Evolutionary conservation across 225 moss, liverwort and hornwort species (phyloP).

Genomic region (Physcomitrium patens): DNA sequence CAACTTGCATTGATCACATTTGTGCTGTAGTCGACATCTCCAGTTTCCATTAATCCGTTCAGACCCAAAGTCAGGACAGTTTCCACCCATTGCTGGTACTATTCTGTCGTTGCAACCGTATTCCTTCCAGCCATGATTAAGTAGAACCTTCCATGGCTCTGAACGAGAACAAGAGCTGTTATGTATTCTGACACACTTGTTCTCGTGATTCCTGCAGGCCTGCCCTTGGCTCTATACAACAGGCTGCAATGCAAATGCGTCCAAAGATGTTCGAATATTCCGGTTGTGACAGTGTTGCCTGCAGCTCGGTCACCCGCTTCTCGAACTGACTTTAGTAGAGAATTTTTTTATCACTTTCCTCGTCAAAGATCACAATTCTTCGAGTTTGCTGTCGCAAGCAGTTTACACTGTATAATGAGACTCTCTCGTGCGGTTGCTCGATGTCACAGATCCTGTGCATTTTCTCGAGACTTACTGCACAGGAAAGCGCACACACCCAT

Average conservation of each 20-base stretch:
- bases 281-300: conserved; percentile 76
- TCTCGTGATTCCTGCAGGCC: conserved; percentile 73
- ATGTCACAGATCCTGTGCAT: background rate
- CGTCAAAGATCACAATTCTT: conserved; percentile 36
- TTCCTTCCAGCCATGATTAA: conserved; percentile 75
- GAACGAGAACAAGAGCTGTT: conserved; percentile 59
- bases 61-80: conserved; percentile 55
- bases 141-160: conserved; percentile 76
- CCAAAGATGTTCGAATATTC: conserved; percentile 69
- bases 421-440: background rate
- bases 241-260: conserved; percentile 53
- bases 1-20: conserved; percentile 61
- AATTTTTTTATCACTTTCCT: conserved; percentile 53
- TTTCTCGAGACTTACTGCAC: background rate
- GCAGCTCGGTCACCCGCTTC: conserved; percentile 64
- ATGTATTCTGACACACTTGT: conserved; percentile 62
- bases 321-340: conserved; percentile 25
- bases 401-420: background rate
- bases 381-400: background rate
- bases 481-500: background rate
- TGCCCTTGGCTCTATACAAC: conserved; percentile 65
- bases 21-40: conserved; percentile 75
- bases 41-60: conserved; percentile 71
- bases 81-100: conserved; percentile 72
- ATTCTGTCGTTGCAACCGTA: conserved; percentile 76